phyloP scores from a whole-genome alignment of 2,329 filamentous ascomycete genomes.

The Zopfia rhizophila region DNA sequence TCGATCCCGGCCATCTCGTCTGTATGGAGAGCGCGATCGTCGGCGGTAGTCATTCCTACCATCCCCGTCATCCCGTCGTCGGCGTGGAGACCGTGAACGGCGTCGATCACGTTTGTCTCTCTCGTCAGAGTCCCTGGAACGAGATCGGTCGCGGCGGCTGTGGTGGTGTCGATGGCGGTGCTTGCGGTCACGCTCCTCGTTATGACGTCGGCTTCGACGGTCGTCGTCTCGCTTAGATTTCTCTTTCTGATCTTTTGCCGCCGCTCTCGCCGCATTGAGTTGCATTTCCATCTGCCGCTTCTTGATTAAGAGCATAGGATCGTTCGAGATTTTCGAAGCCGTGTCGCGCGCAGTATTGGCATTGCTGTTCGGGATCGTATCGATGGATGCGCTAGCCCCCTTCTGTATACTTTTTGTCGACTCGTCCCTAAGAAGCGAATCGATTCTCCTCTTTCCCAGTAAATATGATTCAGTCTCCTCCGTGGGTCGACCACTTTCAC shows the following conservation, averaged over 20 bases:
- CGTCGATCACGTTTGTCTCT: conserved; percentile 44
- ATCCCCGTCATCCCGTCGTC: conserved; percentile 24
- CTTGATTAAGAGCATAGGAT: conserved; percentile 93
- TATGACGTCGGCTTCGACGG: conserved; percentile 26
- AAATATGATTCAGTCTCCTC: conserved; percentile 96
- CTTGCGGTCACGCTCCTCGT: conserved; percentile 60
- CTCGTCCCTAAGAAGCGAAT: conserved; percentile 84
- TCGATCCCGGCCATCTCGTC: conserved; percentile 16
- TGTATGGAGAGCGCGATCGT: conserved; percentile 37
- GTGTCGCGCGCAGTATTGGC: conserved; percentile 82
- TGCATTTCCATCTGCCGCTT: conserved; percentile 74
- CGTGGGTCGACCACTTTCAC: conserved; percentile 70
- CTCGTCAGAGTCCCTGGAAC: conserved; percentile 44
- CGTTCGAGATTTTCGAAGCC: conserved; percentile 85
- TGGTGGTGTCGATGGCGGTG: conserved; percentile 48
- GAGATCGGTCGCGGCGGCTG: conserved; percentile 46
- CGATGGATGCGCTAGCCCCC: conserved; percentile 52
- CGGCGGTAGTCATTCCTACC: conserved; percentile 22
- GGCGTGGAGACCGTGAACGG: conserved; percentile 38
- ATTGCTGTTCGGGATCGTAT: conserved; percentile 66
- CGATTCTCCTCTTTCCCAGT: conserved; percentile 90
- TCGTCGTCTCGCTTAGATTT: conserved; percentile 46
- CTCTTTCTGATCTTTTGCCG: conserved; percentile 53
- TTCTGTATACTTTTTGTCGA: conserved; percentile 81
- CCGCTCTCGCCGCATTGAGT: conserved; percentile 71